phyloP scores from a whole-genome alignment of 2,329 filamentous ascomycete species.

The Fusarium hostae region DNA sequence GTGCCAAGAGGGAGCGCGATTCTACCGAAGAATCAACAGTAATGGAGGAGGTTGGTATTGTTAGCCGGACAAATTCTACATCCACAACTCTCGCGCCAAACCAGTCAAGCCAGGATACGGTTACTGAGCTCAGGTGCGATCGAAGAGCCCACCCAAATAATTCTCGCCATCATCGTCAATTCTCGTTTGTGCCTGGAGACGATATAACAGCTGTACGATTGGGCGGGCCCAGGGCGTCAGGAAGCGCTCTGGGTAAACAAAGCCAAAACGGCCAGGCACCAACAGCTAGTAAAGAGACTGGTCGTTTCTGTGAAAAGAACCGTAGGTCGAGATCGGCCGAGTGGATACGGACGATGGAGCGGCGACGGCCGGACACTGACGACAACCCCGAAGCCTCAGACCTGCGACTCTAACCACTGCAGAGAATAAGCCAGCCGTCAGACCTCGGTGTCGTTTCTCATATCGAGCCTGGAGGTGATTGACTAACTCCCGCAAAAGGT shows the following conservation, averaged over 20 bases:
- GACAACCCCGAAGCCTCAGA: not conserved
- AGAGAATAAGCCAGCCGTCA: not conserved
- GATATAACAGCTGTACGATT: conserved; percentile 27
- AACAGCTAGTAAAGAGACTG: not conserved
- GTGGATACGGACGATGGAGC: conserved; percentile 14
- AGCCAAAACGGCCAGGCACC: not conserved
- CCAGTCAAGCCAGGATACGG: not conserved
- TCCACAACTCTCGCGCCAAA: not conserved
- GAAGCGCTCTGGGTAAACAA: not conserved
- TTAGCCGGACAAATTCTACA: not conserved
- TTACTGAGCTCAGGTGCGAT: not conserved
- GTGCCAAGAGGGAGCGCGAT: conserved; percentile 5
- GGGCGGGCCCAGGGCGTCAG: not conserved
- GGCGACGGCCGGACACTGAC: conserved; percentile 5
- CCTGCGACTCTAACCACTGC: not conserved
- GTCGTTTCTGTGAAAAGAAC: not conserved
- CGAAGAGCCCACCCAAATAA: not conserved
- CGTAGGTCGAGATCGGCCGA: conserved; percentile 32
- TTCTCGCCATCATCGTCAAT: conserved; percentile 39
- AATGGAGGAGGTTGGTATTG: conserved; percentile 1
- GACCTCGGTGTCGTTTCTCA: not conserved
- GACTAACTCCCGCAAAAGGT: not conserved
- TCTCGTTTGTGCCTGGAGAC: conserved; percentile 46
- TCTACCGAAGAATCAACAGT: not conserved
- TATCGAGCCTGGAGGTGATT: not conserved